Evolutionary conservation across 257 asterid species (phyloP), one percentile per base, ranked within the genome.

Genomic region (Lantana camara): DNA sequence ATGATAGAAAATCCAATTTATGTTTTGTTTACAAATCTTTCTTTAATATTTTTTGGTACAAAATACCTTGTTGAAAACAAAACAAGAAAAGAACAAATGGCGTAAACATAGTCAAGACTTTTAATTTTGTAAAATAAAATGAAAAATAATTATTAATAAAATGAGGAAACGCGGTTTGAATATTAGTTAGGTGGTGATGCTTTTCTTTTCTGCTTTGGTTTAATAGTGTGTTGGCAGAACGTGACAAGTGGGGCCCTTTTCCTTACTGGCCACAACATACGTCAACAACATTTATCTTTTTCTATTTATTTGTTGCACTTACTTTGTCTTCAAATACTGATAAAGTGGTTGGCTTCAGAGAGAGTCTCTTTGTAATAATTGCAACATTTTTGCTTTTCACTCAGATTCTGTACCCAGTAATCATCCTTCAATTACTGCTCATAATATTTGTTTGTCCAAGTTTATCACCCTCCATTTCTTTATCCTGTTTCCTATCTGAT

Each of bases 181-280:
- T 72, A 50, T 66, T 70, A 30, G 35, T 52, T 58, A 57, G 23
- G 2, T 9, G 52, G 24, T 9, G 32, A 27, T 3, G 15, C 15
- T 21, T 2, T 27, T 27, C 5, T 27, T 27, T 27, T 21, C 0
- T 27, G 2, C 5, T 27, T 27, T 27, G 32, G 32, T 2, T 27
- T 27, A 27, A 27, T 24, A 61, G 61, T n/a, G 41, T 29, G 6
- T 19, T 24, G 13, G 8, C 29, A 32, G 17, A 46, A 46, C 55
- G 67, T 66, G 73, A 37, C 35, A 52, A 21, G 78, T 23, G 74
- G 78, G 74, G 2, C 78, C 74, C 62, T 1, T 7, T 57, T 55
- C 21, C 55, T 45, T 21, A 46, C 63, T 61, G 74, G 51, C 71
- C 54, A 52, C 72, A 40, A 64, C 72, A 60, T 59, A 40, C 49